phyloP scores from a whole-genome alignment of 768 basidiomycete species.

The Calocera cornea region DNA sequence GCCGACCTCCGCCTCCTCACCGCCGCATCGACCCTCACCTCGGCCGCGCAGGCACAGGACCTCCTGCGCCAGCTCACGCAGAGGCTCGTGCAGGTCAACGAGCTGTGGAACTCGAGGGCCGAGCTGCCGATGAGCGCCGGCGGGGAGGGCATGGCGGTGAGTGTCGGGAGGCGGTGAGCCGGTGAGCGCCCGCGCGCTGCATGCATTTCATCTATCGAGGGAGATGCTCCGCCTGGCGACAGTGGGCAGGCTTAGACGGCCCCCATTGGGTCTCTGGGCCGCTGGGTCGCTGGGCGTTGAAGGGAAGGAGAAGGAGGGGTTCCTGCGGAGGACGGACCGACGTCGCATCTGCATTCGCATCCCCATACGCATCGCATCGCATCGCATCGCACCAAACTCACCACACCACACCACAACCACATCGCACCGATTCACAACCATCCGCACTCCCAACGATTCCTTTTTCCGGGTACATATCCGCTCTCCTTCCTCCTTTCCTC shows the following conservation, averaged over 20 bases:
- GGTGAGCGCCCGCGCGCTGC: not conserved
- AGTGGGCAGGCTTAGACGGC: not conserved
- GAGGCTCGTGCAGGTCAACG: conserved; percentile 3
- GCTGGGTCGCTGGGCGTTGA: not conserved
- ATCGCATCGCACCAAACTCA: too few species aligned
- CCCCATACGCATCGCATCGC: not conserved
- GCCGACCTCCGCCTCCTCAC: not conserved
- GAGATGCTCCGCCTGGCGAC: too few species aligned
- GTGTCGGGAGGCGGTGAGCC: not conserved
- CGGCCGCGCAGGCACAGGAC: not conserved
- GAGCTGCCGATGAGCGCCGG: not conserved
- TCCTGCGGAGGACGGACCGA: not conserved
- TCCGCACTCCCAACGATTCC: too few species aligned
- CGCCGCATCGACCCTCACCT: not conserved
- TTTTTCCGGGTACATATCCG: too few species aligned
- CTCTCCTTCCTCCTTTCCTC: too few species aligned
- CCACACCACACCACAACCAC: too few species aligned
- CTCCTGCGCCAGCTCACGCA: not conserved
- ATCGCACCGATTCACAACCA: too few species aligned
- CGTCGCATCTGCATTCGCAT: not conserved
- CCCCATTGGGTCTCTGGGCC: too few species aligned
- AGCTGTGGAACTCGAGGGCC: not conserved
- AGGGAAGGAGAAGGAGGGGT: not conserved
- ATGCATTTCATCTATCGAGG: too few species aligned
- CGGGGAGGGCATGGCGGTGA: not conserved